These are phyloP conservation scores for Oryza meridionalis DNA, from an alignment of 176 grass and related monocot genomes.

Conservation along the genomic window DNA sequence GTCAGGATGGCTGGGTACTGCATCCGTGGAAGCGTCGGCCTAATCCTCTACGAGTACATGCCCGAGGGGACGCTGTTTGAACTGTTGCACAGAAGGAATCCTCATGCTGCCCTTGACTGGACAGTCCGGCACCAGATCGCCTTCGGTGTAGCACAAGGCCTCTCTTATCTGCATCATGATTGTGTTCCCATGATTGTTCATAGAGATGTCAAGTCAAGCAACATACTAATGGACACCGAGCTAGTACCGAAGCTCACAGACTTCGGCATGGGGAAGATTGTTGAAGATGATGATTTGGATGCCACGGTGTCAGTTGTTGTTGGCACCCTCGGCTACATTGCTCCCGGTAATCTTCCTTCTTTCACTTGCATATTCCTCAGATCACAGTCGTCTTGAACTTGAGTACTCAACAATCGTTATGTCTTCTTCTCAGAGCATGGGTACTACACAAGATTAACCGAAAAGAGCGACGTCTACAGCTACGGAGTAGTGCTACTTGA, in stretches of 20 bases:
- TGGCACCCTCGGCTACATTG: constrained; percentile 76
- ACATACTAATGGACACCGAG: constrained; percentile 52
- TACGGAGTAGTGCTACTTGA: constrained; percentile 76
- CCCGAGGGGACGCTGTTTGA: constrained; percentile 48
- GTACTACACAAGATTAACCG: constrained; percentile 53
- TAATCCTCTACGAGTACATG: constrained; percentile 59
- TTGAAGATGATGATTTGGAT: constrained; percentile 10
- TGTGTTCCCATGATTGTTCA: constrained; percentile 55
- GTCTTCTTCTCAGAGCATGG: constrained; percentile 52
- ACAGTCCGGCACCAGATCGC: constrained; percentile 37
- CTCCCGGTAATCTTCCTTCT: constrained; percentile 53
- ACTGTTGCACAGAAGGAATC: constrained; percentile 38
- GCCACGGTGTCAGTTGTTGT: constrained; percentile 47
- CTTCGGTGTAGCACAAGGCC: constrained; percentile 46
- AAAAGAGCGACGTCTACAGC: constrained; percentile 77
- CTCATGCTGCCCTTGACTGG: constrained; percentile 41
- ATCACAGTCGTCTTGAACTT: not conserved
- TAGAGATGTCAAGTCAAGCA: constrained; percentile 58
- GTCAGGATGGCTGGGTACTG: constrained; percentile 57
- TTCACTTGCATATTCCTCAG: not conserved
- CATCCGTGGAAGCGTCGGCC: constrained; percentile 46
- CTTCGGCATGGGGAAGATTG: constrained; percentile 56
- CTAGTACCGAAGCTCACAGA: constrained; percentile 56
- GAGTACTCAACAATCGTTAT: not conserved
- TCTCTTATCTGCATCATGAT: constrained; percentile 58